Base-by-base conservation (phyloP, 192 early-diverging fungal species). In the Coemansia aciculifera region DNA sequence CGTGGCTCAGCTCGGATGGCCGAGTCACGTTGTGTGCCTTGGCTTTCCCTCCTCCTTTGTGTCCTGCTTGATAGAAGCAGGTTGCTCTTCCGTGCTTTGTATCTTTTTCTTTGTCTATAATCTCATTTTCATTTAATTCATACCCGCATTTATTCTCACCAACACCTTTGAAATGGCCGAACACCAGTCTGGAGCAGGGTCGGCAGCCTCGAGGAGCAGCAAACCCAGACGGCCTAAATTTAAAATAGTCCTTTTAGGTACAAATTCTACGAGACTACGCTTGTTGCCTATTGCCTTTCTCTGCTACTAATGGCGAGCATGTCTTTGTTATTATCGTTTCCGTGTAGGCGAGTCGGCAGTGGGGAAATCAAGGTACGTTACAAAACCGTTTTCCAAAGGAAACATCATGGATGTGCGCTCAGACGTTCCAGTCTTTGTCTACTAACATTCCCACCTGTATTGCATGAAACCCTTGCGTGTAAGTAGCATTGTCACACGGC, bases 181-280 rank as follows among this genome's bases (percentile, higher is more conserved):
- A 27, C 24, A 48, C 34, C 40, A 59, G 43, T 44, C 57, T n/a
- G 42, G 59, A n/a, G 34, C 23, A 32, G 29, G 52, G 66, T 29
- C 38, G 15, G 21, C 64, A 62, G 39, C 39, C 43, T 15, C 44
- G 51, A 56, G 21, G 36, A 36, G 36, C 62, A 21, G 54, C 67
- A 74, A 84, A 85, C 70, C 59, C 54, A 94, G 92, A 68, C 88
- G 90, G 63, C 91, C 90, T 73, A 92, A 92, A 67, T 95, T 97
- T 73, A 99, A 98, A 69, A 90, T 99, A 51, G 97, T 99, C 51
- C 85, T 99, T 46, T 86, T 99, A 61, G 96, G 96, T 89, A 85
- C 66, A 65, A 31, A 38, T 32, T 64, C 27, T 32, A 19, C 15
- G 3, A 21, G 4, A 49, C 17, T 62, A 32, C 3, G 24, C 3